Base-by-base conservation (phyloP, 352 stramenopile species). In the Phytophthora capsici region DNA sequence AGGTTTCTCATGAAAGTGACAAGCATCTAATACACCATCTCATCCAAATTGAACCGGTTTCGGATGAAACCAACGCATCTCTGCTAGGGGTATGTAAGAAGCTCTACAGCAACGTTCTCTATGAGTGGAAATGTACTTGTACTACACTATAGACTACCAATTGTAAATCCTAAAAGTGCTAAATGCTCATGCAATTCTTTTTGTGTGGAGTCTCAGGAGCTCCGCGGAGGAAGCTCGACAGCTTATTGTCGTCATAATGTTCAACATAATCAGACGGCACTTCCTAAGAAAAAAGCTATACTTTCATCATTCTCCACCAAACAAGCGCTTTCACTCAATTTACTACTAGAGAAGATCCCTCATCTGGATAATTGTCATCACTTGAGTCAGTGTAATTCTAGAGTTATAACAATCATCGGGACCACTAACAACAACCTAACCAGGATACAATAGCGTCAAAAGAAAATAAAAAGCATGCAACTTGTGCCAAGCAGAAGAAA, bases 371-470 rank as follows among this genome's bases (percentile, higher is more conserved):
- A 53, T 66, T 83, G 37, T 75, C 79, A 77, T 84, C 79, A 86
- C 71, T 73, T 57, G 46, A 61, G 70, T 86, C 79, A 84, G 79
- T 86, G 79, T 88, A 88, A 88, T 88, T 88, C 79, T 88, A 88
- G 79, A 88, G 77, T 61, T 80, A 73, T 32, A 38, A 54, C 34
- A 71, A 71, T 77, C 69, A 77, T 63, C 20, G 59, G 69, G 58
- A 64, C 30, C 43, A 66, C 7, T 14, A 34, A 12, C 36, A 41
- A 41, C 26, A 54, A 30, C 17, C 23, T 45, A 36, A 54, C 8
- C 2, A 30, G 17, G 10, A 6, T 6, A 6, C 10, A 40, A 36
- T 19, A 44, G 10, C n/a, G n/a, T n/a, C n/a, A n/a, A n/a, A n/a
- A n/a, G n/a, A n/a, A n/a, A n/a, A n/a, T n/a, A n/a, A n/a, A n/a